Evolutionary conservation across 352 stramenopile species (phyloP).

Genomic region (Albugo candida): DNA sequence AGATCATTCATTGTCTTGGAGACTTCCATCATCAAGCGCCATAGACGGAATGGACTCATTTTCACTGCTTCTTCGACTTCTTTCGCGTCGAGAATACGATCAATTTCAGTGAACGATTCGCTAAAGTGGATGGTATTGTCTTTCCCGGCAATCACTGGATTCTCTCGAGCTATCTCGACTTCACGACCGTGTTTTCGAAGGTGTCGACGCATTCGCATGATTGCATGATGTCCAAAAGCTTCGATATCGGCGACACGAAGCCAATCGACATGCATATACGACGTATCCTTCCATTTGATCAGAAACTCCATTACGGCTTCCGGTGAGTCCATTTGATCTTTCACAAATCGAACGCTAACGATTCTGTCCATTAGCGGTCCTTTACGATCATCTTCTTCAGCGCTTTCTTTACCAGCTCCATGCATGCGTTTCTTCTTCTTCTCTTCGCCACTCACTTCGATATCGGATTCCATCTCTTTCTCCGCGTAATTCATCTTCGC

Average conservation of each 20-base stretch:
- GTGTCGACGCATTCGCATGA: constrained; percentile 71
- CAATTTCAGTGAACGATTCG: constrained; percentile 65
- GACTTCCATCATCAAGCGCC: neutral
- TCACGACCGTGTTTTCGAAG: constrained; percentile 73
- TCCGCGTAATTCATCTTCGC: constrained; percentile 75
- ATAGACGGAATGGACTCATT: constrained; percentile 30
- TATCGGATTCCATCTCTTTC: constrained; percentile 41
- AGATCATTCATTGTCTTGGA: neutral
- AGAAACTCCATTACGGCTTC: constrained; percentile 86
- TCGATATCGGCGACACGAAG: constrained; percentile 90
- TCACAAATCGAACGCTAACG: constrained; percentile 73
- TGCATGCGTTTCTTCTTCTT: constrained; percentile 13
- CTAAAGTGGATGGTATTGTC: constrained; percentile 72
- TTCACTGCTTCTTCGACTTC: constrained; percentile 57
- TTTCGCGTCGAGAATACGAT: constrained; percentile 57
- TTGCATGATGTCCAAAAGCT: constrained; percentile 50
- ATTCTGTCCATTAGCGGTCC: constrained; percentile 87
- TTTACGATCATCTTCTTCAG: constrained; percentile 22
- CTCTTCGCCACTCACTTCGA: constrained; percentile 53
- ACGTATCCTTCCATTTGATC: constrained; percentile 98
- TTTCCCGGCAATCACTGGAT: constrained; percentile 46
- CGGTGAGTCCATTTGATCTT: constrained; percentile 31
- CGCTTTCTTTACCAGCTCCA: constrained; percentile 7
- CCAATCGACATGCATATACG: constrained; percentile 97
- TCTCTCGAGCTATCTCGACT: constrained; percentile 59